Conservation (phyloP, 371 early-diverging fungal species). For the Mucor velutinosus region DNA sequence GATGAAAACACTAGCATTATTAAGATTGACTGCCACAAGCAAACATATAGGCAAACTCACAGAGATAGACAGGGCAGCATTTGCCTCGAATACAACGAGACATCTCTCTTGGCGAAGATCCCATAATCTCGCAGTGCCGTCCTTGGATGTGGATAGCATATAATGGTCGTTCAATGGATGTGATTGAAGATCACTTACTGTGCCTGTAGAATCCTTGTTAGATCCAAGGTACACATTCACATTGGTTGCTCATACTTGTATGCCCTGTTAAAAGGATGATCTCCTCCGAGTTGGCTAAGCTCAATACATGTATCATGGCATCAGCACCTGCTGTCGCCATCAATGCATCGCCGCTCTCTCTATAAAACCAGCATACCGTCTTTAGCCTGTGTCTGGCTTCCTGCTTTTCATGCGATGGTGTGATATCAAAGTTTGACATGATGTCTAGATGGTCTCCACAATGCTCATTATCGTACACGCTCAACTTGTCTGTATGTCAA, state of each 20-base stretch:
- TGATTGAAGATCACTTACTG: constrained; percentile 66
- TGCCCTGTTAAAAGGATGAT: constrained; percentile 65
- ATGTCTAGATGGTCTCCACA: constrained; percentile 91
- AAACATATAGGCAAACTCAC: constrained; percentile 36
- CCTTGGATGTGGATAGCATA: constrained; percentile 80
- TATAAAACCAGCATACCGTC: constrained; percentile 76
- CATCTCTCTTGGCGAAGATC: constrained; percentile 72
- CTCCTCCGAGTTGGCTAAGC: constrained; percentile 76
- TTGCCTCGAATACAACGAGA: constrained; percentile 58
- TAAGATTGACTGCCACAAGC: not conserved
- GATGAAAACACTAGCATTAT: constrained; percentile 58
- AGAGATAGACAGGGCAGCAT: constrained; percentile 59
- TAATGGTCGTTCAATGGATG: constrained; percentile 68
- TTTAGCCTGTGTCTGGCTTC: constrained; percentile 43
- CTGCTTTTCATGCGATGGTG: constrained; percentile 26
- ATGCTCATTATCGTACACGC: constrained; percentile 90
- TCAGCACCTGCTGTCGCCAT: constrained; percentile 72
- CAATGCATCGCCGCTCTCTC: constrained; percentile 61
- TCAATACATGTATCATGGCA: constrained; percentile 65
- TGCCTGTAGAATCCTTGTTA: not conserved
- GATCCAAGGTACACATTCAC: not conserved
- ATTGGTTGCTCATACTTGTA: constrained; percentile 44
- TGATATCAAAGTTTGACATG: constrained; percentile 82
- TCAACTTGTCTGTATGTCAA: constrained; percentile 52
- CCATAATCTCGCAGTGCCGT: constrained; percentile 90